phyloP scores from a whole-genome alignment of 2,329 filamentous ascomycete species.

The Epichloe elymi region DNA sequence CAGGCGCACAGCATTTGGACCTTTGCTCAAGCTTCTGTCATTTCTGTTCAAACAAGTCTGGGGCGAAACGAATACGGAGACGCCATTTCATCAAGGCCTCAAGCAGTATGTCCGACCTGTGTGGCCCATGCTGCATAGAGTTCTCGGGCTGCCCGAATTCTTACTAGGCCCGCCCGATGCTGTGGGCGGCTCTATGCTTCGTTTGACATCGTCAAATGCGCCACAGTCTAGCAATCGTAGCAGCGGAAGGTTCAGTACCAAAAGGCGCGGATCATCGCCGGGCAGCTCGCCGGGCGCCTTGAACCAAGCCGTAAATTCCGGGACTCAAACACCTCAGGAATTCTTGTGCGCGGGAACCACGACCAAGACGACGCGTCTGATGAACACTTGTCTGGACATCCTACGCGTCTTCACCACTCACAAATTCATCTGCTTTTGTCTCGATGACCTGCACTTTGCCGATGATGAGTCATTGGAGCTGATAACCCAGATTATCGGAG shows the following conservation, averaged over 20 bases:
- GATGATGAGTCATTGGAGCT: constrained; percentile 79
- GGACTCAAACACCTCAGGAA: constrained; percentile 42
- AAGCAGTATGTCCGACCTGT: constrained; percentile 50
- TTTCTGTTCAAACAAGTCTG: constrained; percentile 56
- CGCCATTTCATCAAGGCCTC: constrained; percentile 46
- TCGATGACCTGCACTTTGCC: constrained; percentile 85
- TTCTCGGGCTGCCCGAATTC: constrained; percentile 57
- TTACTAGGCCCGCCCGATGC: constrained; percentile 39
- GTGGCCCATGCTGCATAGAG: constrained; percentile 50
- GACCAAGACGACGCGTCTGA: constrained; percentile 58
- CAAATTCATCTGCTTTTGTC: constrained; percentile 76
- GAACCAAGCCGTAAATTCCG: constrained; percentile 20
- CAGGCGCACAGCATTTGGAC: constrained; percentile 47
- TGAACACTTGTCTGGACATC: constrained; percentile 81
- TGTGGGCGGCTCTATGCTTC: constrained; percentile 5
- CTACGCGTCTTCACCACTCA: constrained; percentile 67
- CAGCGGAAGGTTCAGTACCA: constrained; percentile 19
- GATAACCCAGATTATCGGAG: constrained; percentile 65
- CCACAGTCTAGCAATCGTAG: constrained; percentile 12
- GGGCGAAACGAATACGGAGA: constrained; percentile 53
- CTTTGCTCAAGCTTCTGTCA: constrained; percentile 49
- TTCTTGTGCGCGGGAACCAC: constrained; percentile 45
- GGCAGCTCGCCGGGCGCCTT: constrained; percentile 27
- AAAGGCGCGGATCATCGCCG: constrained; percentile 37
- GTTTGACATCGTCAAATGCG: background rate